Evolutionary conservation across 2,329 filamentous ascomycete genomes (phyloP).

Genomic region (Apiospora saccharicola): DNA sequence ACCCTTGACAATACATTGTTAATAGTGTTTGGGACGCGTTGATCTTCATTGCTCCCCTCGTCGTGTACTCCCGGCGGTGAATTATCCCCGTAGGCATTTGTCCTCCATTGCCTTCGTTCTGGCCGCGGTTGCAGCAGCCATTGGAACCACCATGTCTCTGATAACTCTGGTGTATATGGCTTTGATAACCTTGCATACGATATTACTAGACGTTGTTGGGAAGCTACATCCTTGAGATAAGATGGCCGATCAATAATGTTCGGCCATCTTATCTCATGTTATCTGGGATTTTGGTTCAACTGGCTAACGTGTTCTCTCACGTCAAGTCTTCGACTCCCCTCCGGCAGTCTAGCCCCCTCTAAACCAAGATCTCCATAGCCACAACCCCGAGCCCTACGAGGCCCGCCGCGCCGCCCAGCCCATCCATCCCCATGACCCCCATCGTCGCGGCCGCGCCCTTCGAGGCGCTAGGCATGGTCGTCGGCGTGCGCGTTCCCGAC

Average conservation of each 20-base stretch:
- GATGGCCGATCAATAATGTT: too few species aligned
- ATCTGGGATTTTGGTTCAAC: too few species aligned
- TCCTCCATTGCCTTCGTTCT: constrained; percentile 72
- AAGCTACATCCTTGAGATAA: too few species aligned
- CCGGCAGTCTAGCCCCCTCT: neutral
- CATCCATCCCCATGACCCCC: neutral
- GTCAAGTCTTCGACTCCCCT: too few species aligned
- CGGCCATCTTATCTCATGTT: too few species aligned
- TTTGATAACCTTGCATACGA: too few species aligned
- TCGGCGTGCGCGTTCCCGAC: neutral
- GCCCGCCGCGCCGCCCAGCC: neutral
- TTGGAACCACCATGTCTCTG: constrained; percentile 84
- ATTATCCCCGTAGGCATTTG: constrained; percentile 73
- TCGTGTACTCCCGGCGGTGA: constrained; percentile 61
- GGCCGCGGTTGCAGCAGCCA: constrained; percentile 72
- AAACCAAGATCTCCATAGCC: neutral
- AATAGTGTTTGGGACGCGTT: constrained; percentile 41
- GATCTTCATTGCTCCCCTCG: constrained; percentile 70
- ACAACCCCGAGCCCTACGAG: neutral
- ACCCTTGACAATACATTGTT: too few species aligned
- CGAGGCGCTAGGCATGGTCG: neutral
- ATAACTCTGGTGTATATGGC: constrained; percentile 48
- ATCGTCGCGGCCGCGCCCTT: neutral
- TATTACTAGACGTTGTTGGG: too few species aligned
- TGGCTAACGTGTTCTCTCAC: too few species aligned